phyloP scores from a whole-genome alignment of 768 basidiomycete species.

The Tulasnella sp. region DNA sequence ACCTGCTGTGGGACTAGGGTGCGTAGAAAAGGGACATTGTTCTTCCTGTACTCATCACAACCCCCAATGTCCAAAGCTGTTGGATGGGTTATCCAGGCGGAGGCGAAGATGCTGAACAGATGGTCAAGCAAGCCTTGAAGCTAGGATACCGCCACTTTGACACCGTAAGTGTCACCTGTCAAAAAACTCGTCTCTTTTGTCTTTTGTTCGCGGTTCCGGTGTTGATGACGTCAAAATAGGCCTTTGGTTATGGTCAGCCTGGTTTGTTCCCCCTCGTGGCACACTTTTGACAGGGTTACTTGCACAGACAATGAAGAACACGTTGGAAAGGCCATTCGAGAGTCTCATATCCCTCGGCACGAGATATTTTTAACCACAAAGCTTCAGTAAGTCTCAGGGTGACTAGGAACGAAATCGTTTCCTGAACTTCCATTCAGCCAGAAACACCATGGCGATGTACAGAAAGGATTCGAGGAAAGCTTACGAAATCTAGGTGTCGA shows the following conservation, averaged over 20 bases:
- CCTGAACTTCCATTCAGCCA: neutral
- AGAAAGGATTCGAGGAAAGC: constrained; percentile 32
- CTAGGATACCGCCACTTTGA: constrained; percentile 12
- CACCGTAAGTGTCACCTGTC: constrained; percentile 1
- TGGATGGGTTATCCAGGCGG: constrained; percentile 12
- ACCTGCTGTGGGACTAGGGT: constrained; percentile 1
- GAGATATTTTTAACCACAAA: constrained; percentile 24
- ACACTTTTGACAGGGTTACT: too few relatives aligned
- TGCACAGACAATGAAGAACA: constrained; percentile 36
- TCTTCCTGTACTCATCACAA: neutral
- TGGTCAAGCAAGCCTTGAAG: constrained; percentile 4
- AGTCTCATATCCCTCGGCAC: constrained; percentile 18
- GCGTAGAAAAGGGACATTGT: too few relatives aligned
- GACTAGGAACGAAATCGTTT: neutral
- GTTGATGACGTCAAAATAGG: too few relatives aligned
- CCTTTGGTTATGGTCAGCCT: too few relatives aligned
- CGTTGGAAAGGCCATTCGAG: constrained; percentile 36
- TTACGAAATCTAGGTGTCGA: constrained; percentile 31
- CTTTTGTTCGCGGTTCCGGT: too few relatives aligned
- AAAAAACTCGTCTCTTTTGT: too few relatives aligned
- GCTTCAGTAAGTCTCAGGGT: constrained; percentile 9
- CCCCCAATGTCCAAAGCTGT: neutral
- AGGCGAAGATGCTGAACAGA: neutral
- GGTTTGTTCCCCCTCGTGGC: too few relatives aligned
- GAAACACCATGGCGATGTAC: constrained; percentile 29